Conservation (phyloP, 1,284 basidiomycete species). For the Mycena citricolor region DNA sequence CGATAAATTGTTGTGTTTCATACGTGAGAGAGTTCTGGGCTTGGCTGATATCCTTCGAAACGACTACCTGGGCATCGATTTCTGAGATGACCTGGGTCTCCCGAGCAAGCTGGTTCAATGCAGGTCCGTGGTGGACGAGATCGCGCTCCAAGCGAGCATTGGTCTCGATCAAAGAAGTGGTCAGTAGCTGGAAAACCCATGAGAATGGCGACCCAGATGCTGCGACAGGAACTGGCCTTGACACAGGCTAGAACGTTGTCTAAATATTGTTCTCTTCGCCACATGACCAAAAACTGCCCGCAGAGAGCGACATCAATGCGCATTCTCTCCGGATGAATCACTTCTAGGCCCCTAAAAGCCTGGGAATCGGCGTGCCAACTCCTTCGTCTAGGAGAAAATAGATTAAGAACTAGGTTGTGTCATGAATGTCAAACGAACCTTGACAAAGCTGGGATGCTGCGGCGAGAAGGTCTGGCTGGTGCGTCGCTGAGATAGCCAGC, state of each 20-base stretch:
- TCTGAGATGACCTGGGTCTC: conserved; percentile 46
- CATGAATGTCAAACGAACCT: conserved; percentile 2
- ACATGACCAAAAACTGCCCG: conserved; percentile 68
- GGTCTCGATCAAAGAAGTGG: conserved; percentile 48
- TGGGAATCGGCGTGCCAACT: conserved; percentile 59
- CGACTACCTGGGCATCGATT: conserved; percentile 48
- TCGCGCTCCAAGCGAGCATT: conserved; percentile 56
- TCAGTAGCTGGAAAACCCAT: conserved; percentile 43
- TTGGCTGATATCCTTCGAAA: conserved; percentile 54
- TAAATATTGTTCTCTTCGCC: conserved; percentile 58
- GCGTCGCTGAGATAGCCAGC: conserved; percentile 21
- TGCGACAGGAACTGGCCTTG: conserved; percentile 30
- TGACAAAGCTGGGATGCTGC: conserved; percentile 3
- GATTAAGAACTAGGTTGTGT: background rate
- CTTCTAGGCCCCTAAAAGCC: conserved; percentile 42
- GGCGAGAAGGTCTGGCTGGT: conserved; percentile 3
- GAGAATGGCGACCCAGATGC: background rate
- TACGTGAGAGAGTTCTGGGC: conserved; percentile 69
- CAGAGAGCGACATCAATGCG: conserved; percentile 75
- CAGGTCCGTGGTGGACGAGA: conserved; percentile 49
- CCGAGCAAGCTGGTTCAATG: conserved; percentile 46
- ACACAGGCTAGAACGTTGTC: conserved; percentile 46
- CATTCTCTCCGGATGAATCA: conserved; percentile 62
- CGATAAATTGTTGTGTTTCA: conserved; percentile 66
- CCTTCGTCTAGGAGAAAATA: conserved; percentile 41